Conservation (phyloP, 2,329 filamentous ascomycete species). For the Lachnellula arida region DNA sequence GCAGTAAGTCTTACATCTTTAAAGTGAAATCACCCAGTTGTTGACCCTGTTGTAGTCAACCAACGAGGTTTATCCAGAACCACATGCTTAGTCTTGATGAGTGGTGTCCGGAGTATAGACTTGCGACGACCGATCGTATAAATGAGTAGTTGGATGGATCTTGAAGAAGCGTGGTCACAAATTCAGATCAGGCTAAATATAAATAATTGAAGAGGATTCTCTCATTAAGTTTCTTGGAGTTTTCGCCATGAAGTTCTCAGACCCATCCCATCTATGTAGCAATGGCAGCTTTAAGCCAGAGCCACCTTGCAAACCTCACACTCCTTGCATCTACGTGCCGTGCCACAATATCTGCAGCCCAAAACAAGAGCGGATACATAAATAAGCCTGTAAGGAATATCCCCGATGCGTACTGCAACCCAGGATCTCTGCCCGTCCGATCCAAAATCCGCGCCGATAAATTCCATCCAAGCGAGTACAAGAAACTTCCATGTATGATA, state of each 20-base stretch:
- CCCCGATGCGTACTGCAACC: constrained; percentile 4
- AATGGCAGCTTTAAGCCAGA: constrained; percentile 19
- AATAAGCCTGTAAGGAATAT: constrained; percentile 27
- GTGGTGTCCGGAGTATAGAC: constrained; percentile 26
- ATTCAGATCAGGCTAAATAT: not conserved
- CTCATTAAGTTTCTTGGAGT: not conserved
- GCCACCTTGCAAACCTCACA: constrained; percentile 42
- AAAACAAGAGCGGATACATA: constrained; percentile 39
- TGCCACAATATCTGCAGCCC: constrained; percentile 54
- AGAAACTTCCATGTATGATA: constrained; percentile 9
- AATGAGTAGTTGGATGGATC: not conserved
- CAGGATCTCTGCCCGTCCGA: constrained; percentile 7
- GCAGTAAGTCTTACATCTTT: constrained; percentile 17
- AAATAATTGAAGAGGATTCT: not conserved
- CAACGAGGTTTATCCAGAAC: constrained; percentile 17
- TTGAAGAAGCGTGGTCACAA: not conserved
- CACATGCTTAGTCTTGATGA: constrained; percentile 18
- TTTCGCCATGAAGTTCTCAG: no score
- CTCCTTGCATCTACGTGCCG: constrained; percentile 46
- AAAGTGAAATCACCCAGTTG: not conserved
- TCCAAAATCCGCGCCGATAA: constrained; percentile 1
- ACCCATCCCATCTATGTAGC: not conserved
- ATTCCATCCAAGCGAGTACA: constrained; percentile 12
- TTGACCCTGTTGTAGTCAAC: constrained; percentile 13
- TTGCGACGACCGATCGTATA: constrained; percentile 14